Conservation (phyloP, 2,329 filamentous ascomycete species). For the Arthroderma sp. region DNA sequence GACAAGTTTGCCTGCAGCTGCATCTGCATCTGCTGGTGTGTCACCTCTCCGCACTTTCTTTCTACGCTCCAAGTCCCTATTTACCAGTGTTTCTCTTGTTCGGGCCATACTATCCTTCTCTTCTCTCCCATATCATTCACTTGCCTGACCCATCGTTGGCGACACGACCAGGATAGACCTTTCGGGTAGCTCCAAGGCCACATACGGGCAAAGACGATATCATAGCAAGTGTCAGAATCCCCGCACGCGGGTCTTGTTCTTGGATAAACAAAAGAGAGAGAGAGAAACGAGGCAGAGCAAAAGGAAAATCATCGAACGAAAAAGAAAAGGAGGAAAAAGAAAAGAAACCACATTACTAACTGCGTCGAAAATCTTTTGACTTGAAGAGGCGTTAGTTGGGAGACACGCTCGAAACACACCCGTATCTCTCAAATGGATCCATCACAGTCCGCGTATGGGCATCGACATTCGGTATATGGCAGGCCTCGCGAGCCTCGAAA, state of each 20-base stretch:
- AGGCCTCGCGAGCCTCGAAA: not conserved
- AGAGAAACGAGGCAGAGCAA: not conserved
- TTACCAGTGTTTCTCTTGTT: not conserved
- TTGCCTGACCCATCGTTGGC: not conserved
- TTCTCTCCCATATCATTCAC: not conserved
- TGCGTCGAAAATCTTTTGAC: not conserved
- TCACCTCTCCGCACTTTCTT: not conserved
- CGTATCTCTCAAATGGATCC: not conserved
- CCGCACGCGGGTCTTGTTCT: not conserved
- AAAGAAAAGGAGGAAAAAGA: not conserved
- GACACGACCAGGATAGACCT: not conserved
- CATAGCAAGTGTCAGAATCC: not conserved
- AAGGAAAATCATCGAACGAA: not conserved
- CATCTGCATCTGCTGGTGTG: constrained; percentile 1
- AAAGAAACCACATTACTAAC: not conserved
- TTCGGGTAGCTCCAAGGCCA: not conserved
- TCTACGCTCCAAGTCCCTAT: not conserved
- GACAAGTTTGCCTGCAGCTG: constrained; percentile 6
- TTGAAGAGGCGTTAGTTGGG: not conserved
- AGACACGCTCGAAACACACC: not conserved
- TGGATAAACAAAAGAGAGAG: not conserved
- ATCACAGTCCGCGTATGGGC: constrained; percentile 1
- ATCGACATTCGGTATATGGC: not conserved
- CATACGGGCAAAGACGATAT: not conserved
- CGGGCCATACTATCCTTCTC: not conserved